phyloP scores from a whole-genome alignment of 352 stramenopile species.

The Phytophthora hibernalis region DNA sequence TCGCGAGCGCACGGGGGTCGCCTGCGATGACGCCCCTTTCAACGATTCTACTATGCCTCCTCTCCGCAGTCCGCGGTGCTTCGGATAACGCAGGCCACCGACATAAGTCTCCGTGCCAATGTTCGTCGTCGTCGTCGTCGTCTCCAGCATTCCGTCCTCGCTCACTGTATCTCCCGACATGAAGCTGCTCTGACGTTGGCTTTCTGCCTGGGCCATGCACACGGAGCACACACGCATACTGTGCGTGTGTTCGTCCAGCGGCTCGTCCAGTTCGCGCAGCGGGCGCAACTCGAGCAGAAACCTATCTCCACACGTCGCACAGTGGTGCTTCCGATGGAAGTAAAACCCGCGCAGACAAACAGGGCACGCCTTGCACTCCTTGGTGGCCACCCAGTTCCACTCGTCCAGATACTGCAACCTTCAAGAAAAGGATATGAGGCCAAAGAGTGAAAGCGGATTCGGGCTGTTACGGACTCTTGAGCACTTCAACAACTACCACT shows the following conservation, averaged over 20 bases:
- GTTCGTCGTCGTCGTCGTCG: constrained; percentile 49
- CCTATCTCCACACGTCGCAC: constrained; percentile 76
- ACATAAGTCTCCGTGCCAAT: constrained; percentile 60
- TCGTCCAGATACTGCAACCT: constrained; percentile 78
- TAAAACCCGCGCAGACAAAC: constrained; percentile 83
- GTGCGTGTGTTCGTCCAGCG: constrained; percentile 57
- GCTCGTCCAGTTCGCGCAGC: constrained; percentile 75
- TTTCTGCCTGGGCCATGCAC: constrained; percentile 64
- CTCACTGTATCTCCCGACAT: constrained; percentile 33
- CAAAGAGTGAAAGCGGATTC: no score
- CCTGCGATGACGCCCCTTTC: constrained; percentile 12
- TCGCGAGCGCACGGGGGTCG: constrained; percentile 20
- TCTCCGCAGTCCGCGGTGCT: constrained; percentile 32
- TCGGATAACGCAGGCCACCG: constrained; percentile 40
- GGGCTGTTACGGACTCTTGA: not conserved
- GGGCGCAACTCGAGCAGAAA: constrained; percentile 78
- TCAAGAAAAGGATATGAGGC: no score
- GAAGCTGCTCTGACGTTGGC: constrained; percentile 30
- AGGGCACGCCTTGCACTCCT: constrained; percentile 79
- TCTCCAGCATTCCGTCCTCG: constrained; percentile 36
- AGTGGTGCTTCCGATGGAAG: constrained; percentile 84
- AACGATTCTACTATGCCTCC: constrained; percentile 27
- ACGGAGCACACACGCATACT: constrained; percentile 72
- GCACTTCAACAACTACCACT: not conserved
- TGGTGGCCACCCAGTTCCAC: constrained; percentile 77